phyloP scores from a whole-genome alignment of 257 asterid genomes.

The Handroanthus guayacan region DNA sequence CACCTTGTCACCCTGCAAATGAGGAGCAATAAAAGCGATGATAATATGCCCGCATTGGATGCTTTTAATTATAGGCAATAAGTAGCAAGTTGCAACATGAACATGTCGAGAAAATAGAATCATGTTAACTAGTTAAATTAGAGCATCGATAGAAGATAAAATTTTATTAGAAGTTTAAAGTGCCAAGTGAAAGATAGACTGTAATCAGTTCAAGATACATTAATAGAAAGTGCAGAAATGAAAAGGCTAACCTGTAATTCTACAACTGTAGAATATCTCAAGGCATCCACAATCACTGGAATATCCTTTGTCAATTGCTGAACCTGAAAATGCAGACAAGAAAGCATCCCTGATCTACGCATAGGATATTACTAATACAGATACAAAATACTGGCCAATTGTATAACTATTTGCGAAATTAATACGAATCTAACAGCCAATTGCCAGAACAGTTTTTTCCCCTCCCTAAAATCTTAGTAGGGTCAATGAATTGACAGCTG shows the following conservation, averaged over 20 bases:
- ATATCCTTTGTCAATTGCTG: constrained; percentile 61
- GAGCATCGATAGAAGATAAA: not conserved
- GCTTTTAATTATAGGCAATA: not conserved
- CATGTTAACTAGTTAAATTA: not conserved
- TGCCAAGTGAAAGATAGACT: not conserved
- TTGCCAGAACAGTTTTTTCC: not conserved
- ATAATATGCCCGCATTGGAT: constrained; percentile 12
- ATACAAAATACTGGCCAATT: constrained; percentile 1
- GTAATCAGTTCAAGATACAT: not conserved
- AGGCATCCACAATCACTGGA: constrained; percentile 66
- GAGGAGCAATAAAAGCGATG: not conserved
- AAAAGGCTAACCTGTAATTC: constrained; percentile 71
- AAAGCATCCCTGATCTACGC: constrained; percentile 45
- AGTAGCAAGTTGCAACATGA: not conserved
- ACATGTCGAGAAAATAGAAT: constrained; percentile 16
- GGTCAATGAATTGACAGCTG: constrained; percentile 4
- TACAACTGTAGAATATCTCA: constrained; percentile 62
- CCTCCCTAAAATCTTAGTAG: not conserved
- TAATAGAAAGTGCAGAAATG: constrained; percentile 1
- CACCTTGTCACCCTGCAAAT: constrained; percentile 66
- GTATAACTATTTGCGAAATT: not conserved
- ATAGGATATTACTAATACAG: constrained; percentile 16
- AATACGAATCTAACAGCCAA: constrained; percentile 12
- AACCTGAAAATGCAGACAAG: constrained; percentile 62
- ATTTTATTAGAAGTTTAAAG: not conserved